These are phyloP conservation scores for Stachybotrys chartarum DNA, from an alignment of 2,329 filamentous ascomycete genomes.

Conservation along the genomic window DNA sequence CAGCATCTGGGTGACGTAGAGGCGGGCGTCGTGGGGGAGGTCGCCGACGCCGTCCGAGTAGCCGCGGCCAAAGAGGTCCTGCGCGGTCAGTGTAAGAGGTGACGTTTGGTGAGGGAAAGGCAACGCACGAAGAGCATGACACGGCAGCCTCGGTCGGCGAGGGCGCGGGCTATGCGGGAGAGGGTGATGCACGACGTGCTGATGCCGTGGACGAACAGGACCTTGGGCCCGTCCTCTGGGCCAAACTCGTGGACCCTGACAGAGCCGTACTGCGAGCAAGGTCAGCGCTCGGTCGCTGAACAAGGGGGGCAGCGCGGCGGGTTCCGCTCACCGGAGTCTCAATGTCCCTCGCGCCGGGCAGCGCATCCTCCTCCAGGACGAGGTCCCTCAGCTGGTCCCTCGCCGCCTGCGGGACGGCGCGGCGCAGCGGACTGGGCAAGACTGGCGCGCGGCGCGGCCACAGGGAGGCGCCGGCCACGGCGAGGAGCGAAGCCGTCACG, in stretches of 20 bases:
- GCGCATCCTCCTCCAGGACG: slow-evolving; percentile 57
- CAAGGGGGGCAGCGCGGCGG: not conserved
- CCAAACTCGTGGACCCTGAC: slow-evolving; percentile 81
- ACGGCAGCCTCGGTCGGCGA: slow-evolving; percentile 64
- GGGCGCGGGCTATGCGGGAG: slow-evolving; percentile 55
- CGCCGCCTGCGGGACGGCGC: slow-evolving; percentile 27
- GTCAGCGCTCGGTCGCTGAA: not conserved
- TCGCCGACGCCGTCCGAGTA: slow-evolving; percentile 58
- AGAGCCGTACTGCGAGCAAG: slow-evolving; percentile 50
- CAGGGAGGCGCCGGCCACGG: slow-evolving; percentile 24
- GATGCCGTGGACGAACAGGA: slow-evolving; percentile 77
- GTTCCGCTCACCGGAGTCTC: slow-evolving; percentile 44
- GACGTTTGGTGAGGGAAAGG: slow-evolving; percentile 4
- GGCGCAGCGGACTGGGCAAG: slow-evolving; percentile 37
- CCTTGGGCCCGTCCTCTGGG: slow-evolving; percentile 62
- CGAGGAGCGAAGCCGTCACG: slow-evolving; percentile 32
- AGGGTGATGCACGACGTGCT: slow-evolving; percentile 74
- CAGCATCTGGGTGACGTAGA: slow-evolving; percentile 68
- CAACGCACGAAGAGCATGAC: slow-evolving; percentile 66
- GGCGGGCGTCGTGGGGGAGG: slow-evolving; percentile 62
- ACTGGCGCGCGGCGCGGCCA: slow-evolving; percentile 32
- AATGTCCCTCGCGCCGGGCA: slow-evolving; percentile 69
- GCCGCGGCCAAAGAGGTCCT: slow-evolving; percentile 64
- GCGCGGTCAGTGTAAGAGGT: not conserved
- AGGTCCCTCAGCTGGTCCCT: slow-evolving; percentile 28